These are phyloP conservation scores for Acanthamoeba polyphaga DNA, from an alignment of 208 protist species.

Conservation along the genomic window DNA sequence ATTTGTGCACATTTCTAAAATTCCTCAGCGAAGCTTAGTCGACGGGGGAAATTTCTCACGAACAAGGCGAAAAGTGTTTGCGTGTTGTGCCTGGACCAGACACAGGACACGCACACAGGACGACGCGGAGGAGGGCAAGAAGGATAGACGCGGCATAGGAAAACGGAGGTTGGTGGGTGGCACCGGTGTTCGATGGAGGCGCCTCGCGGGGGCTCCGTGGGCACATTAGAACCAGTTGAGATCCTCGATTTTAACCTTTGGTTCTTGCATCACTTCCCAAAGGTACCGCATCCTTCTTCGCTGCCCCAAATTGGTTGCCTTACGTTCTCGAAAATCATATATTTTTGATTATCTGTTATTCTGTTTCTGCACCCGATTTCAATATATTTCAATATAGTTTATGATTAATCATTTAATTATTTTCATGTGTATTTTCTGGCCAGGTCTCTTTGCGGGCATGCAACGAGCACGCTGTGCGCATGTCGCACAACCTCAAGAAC, in stretches of 20 bases:
- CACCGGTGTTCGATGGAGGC: not conserved
- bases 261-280: conserved; percentile 41
- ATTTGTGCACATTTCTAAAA: too few relatives aligned
- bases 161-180: not conserved
- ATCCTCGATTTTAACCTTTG: conserved; percentile 15
- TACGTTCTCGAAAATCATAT: not conserved
- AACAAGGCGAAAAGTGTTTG: too few relatives aligned
- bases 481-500: conserved; percentile 65
- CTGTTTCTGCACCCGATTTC: too few relatives aligned
- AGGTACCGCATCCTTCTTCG: not conserved
- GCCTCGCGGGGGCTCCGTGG: not conserved
- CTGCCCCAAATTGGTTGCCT: not conserved
- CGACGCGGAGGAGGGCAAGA: too few relatives aligned
- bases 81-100: too few relatives aligned
- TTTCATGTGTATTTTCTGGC: too few relatives aligned
- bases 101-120: too few relatives aligned
- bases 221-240: not conserved
- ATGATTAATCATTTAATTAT: not conserved
- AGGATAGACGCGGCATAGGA: too few relatives aligned
- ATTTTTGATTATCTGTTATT: not conserved
- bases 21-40: too few relatives aligned
- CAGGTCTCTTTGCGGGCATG: not conserved
- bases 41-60: not conserved
- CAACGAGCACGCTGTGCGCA: conserved; percentile 43
- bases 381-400: too few relatives aligned